A percentile compares a stretch with the other conserved stretches of the same genome.
Conservation (phyloP, 1,139 yeast species). For the Candida sanyaensis region DNA sequence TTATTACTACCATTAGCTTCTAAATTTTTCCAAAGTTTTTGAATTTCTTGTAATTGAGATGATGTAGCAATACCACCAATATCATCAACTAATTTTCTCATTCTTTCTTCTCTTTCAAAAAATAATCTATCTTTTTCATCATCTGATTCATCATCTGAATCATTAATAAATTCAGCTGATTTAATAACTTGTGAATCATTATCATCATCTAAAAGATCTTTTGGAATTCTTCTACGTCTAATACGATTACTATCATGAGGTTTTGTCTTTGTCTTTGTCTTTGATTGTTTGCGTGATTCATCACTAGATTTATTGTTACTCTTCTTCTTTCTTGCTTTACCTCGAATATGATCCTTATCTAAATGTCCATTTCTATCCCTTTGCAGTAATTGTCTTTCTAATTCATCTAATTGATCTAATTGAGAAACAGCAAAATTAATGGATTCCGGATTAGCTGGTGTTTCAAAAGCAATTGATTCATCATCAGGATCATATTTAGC, state of each 20-base stretch:
- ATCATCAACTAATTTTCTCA: conserved; percentile 43
- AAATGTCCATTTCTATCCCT: not conserved
- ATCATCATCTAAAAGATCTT: conserved; percentile 19
- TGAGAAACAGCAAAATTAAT: conserved; percentile 23
- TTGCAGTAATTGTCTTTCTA: conserved; percentile 25
- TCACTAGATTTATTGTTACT: conserved; percentile 14
- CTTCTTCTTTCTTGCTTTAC: conserved; percentile 24
- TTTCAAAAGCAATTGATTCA: conserved; percentile 39
- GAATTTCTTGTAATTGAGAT: conserved; percentile 38
- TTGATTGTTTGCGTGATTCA: not conserved
- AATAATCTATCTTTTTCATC: conserved; percentile 56
- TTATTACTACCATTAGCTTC: conserved; percentile 18
- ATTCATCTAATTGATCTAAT: conserved; percentile 34
- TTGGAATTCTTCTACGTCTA: conserved; percentile 12
- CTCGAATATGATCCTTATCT: conserved; percentile 10
- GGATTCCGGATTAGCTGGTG: conserved; percentile 20
- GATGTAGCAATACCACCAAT: conserved; percentile 46
- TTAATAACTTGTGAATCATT: conserved; percentile 24
- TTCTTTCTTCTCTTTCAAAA: conserved; percentile 57
- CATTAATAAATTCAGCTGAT: conserved; percentile 57
- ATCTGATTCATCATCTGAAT: conserved; percentile 70
- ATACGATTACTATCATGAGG: not conserved
- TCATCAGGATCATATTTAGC: conserved; percentile 19
- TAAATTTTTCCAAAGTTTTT: conserved; percentile 37
- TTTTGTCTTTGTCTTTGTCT: conserved; percentile 4